Conservation (phyloP, 768 basidiomycete species). For the Tephrocybe sp. region DNA sequence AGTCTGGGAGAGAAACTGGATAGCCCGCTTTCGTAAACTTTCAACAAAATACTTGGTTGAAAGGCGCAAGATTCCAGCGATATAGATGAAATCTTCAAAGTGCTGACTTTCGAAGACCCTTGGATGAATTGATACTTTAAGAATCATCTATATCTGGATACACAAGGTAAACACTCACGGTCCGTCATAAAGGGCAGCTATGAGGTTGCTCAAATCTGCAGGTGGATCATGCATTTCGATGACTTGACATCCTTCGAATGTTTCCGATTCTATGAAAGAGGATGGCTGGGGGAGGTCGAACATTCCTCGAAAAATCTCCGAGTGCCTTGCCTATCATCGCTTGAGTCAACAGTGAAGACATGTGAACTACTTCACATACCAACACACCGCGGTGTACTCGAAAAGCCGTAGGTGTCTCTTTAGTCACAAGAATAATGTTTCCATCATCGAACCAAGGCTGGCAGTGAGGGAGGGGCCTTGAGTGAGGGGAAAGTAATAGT, state of each 20-base stretch:
- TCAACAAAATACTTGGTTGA: conserved; percentile 59
- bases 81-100: conserved; percentile 51
- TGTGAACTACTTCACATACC: conserved; percentile 19
- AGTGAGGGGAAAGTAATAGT: too few species aligned
- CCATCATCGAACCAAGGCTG: conserved; percentile 63
- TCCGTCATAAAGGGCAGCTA: conserved; percentile 57
- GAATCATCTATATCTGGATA: background rate
- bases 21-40: conserved; percentile 49
- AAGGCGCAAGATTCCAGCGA: conserved; percentile 57
- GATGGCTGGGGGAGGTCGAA: conserved; percentile 45
- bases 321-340: conserved; percentile 42
- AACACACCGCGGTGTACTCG: conserved; percentile 51
- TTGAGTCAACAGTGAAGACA: background rate
- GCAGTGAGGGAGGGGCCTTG: background rate
- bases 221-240: conserved; percentile 53
- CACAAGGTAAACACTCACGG: conserved; percentile 35
- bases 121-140: background rate
- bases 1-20: conserved; percentile 43
- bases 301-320: conserved; percentile 56
- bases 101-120: conserved; percentile 37
- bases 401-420: conserved; percentile 43
- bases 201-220: conserved; percentile 45
- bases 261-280: conserved; percentile 25
- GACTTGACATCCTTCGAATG: conserved; percentile 45
- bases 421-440: conserved; percentile 50